phyloP scores from a whole-genome alignment of 345 rosid genomes.

The Euphorbia pulcherrima region DNA sequence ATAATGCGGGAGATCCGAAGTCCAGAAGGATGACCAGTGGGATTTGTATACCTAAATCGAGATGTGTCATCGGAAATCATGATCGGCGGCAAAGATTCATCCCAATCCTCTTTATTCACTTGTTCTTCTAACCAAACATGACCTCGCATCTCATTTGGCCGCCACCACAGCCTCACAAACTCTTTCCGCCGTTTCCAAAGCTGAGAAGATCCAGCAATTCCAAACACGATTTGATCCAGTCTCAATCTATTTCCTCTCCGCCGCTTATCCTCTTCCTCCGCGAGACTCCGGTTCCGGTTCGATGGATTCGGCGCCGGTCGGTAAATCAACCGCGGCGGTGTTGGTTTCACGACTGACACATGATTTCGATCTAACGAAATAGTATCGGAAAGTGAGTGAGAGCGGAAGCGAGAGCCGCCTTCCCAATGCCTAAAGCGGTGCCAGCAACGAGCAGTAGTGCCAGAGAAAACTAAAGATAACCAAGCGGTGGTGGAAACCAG shows the following conservation, averaged over 20 bases:
- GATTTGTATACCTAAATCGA: slow-evolving; percentile 83
- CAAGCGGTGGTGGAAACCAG: slow-evolving; percentile 67
- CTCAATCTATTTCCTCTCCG: slow-evolving; percentile 17
- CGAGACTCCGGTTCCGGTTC: slow-evolving; percentile 39
- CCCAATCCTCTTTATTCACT: slow-evolving; percentile 38
- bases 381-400: slow-evolving; percentile 5
- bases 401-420: slow-evolving; percentile 26
- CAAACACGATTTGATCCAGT: slow-evolving; percentile 61
- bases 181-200: slow-evolving; percentile 79
- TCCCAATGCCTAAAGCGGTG: slow-evolving; percentile 51
- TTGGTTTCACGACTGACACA: neutral
- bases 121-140: slow-evolving; percentile 82
- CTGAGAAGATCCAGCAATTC: slow-evolving; percentile 86
- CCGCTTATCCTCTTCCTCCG: slow-evolving; percentile 20
- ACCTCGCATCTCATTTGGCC: slow-evolving; percentile 62
- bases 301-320: neutral
- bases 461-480: slow-evolving; percentile 77
- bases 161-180: slow-evolving; percentile 88
- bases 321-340: neutral
- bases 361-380: slow-evolving; percentile 10
- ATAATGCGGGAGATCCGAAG: slow-evolving; percentile 82
- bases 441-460: slow-evolving; percentile 53
- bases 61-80: slow-evolving; percentile 83
- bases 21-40: slow-evolving; percentile 89
- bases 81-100: slow-evolving; percentile 59